A percentile compares a stretch with the other conserved stretches of the same genome.
phyloP scores from a whole-genome alignment of 2,329 filamentous ascomycete species.

The Cephalotrichum gorgonifer region DNA sequence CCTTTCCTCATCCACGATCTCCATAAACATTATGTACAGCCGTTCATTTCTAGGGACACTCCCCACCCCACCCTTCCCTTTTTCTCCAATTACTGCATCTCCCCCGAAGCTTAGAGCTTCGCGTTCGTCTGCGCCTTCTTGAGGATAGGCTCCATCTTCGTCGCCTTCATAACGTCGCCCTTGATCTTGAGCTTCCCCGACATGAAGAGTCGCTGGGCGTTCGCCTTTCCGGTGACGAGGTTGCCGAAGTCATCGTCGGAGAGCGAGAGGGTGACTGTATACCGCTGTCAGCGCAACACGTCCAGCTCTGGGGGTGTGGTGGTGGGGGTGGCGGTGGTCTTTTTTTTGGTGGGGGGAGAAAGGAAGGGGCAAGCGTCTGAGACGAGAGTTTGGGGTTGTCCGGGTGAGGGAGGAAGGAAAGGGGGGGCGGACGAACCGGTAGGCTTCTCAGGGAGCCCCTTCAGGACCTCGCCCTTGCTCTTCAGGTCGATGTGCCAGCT shows the following conservation, averaged over 20 bases:
- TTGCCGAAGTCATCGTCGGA: constrained; percentile 80
- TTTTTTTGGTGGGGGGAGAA: not conserved
- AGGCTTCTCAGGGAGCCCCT: constrained; percentile 70
- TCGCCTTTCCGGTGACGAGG: constrained; percentile 77
- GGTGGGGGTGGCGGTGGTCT: not conserved
- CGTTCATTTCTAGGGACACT: too few species aligned
- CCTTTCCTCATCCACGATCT: too few species aligned
- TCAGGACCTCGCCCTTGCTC: constrained; percentile 71
- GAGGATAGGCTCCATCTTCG: constrained; percentile 86
- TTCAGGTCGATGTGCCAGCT: constrained; percentile 96
- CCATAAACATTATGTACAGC: too few species aligned
- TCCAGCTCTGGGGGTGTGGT: too few species aligned
- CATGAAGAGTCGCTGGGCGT: constrained; percentile 95
- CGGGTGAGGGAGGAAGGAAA: not conserved
- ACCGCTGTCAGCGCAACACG: too few species aligned
- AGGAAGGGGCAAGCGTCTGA: not conserved
- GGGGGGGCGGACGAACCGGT: constrained; percentile 49
- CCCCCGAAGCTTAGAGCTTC: constrained; percentile 56
- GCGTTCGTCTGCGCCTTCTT: constrained; percentile 79
- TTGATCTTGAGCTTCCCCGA: constrained; percentile 96
- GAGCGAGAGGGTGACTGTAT: constrained; percentile 69
- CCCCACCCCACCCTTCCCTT: too few species aligned
- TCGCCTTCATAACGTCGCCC: constrained; percentile 98
- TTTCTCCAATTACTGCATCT: too few species aligned
- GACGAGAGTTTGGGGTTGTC: not conserved